Conservation (phyloP, 805 yeast genomes). For the Suhomyces faveliae region DNA sequence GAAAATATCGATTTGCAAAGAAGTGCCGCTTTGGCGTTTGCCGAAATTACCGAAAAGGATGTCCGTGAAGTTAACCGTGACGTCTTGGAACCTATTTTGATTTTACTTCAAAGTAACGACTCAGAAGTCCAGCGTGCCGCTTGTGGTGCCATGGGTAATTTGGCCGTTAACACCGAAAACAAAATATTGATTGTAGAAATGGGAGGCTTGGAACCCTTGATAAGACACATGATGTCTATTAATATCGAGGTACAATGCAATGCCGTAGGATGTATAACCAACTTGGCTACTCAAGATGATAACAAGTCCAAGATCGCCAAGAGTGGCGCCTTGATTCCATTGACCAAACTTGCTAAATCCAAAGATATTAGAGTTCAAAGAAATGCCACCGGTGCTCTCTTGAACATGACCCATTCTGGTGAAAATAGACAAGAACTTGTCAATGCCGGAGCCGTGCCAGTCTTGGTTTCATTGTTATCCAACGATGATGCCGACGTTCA, state of each 20-base stretch:
- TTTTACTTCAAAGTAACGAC: conserved; percentile 80
- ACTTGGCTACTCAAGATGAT: conserved; percentile 96
- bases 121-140: conserved; percentile 98
- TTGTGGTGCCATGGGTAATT: conserved; percentile 96
- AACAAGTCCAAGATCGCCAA: conserved; percentile 95
- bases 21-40: conserved; percentile 97
- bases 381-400: conserved; percentile 96
- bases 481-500: conserved; percentile 95
- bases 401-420: conserved; percentile 96
- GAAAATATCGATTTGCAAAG: conserved; percentile 94
- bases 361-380: conserved; percentile 95
- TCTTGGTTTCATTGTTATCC: conserved; percentile 79
- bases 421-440: conserved; percentile 96
- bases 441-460: conserved; percentile 98
- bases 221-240: conserved; percentile 95
- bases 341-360: conserved; percentile 91
- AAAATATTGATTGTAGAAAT: conserved; percentile 91
- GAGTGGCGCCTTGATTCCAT: conserved; percentile 91
- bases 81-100: conserved; percentile 89
- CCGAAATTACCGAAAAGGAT: conserved; percentile 96
- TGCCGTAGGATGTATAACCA: conserved; percentile 98
- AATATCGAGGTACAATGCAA: conserved; percentile 98
- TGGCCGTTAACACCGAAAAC: conserved; percentile 95
- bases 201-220: conserved; percentile 97
- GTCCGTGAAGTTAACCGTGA: conserved; percentile 87